Evolutionary conservation across 768 basidiomycete species (phyloP), one percentile per base, ranked within the genome.

Genomic region (Boletus vermiculosoides): DNA sequence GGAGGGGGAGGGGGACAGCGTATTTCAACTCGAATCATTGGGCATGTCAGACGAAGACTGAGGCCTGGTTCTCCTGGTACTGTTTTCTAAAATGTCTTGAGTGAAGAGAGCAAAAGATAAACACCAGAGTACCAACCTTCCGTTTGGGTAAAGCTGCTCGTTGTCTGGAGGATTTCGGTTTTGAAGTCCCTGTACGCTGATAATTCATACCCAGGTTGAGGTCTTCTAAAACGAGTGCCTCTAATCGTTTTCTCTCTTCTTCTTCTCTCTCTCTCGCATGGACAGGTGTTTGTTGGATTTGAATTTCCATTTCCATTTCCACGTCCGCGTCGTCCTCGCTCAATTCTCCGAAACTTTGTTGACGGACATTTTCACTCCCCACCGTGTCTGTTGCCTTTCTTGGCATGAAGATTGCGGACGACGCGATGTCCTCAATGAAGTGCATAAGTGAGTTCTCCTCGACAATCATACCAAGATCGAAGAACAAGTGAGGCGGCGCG

Each of bases 401-500:
- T 16, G 56, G 37, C 8, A 28, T 45, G 53, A 67, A 63, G 8
- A 64, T 56, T 23, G 57, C 33, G 22, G 64, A 52, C 1, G 59
- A 66, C n/a, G 68, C 60, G 36, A 80, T 39, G 15, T 80, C 78
- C 10, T 82, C 75, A 42, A 87, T 39, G 59, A 88, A 88, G 0
- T 71, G 65, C 34, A 82, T 65, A 45, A 77, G 72, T 57, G 69
- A 75, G 50, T 57, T 64, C 62, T 73, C 61, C 56, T 75, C 66
- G 49, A 83, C 61, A 20, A 77, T 61, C 53, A 75, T 67, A 34
- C 72, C 79, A 45, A 92, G 73, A 67, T 95, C 92, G 28, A 90
- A 50, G 65, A 92, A 91, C n/a, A 89, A 41, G 64, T 94, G 92
- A 11, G 95, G 63, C 11, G 93, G 88, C 11, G 76, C 74, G 9